Percentiles rank a stretch among this genome's conserved stretches.
Evolutionary conservation across 2,329 filamentous ascomycete species (phyloP).

Genomic region (Pseudogymnoascus sp.): DNA sequence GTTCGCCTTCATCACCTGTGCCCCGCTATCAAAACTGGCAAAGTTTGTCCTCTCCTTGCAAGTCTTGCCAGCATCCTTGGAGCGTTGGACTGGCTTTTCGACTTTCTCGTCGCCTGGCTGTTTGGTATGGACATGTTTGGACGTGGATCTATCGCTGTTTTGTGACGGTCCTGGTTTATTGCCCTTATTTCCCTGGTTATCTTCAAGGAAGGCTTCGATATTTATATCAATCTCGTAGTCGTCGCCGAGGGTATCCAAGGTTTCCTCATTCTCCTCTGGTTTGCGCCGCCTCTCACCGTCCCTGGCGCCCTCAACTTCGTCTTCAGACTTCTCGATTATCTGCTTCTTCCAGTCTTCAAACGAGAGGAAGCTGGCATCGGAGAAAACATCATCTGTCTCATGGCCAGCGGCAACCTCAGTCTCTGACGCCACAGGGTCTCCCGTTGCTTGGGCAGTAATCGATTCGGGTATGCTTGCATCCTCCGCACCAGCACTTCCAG

Average conservation of each 20-base stretch:
- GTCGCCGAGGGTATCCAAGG: slow-evolving; percentile 73
- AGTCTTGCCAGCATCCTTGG: slow-evolving; percentile 91
- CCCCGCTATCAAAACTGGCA: slow-evolving; percentile 93
- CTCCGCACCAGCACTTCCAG: slow-evolving; percentile 4
- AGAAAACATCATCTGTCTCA: slow-evolving; percentile 56
- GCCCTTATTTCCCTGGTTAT: slow-evolving; percentile 15
- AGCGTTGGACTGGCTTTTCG: slow-evolving; percentile 41
- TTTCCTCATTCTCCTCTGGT: slow-evolving; percentile 53
- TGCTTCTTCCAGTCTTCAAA: slow-evolving; percentile 98
- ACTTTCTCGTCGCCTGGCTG: slow-evolving; percentile 10
- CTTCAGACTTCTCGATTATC: slow-evolving; percentile 71
- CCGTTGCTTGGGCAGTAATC: slow-evolving; percentile 13
- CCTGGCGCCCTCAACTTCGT: slow-evolving; percentile 49
- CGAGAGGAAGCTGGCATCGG: slow-evolving; percentile 80
- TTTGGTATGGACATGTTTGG: slow-evolving; percentile 12
- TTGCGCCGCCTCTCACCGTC: slow-evolving; percentile 44
- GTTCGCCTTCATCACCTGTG: slow-evolving; percentile 86
- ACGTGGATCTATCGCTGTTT: slow-evolving; percentile 16
- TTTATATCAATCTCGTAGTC: slow-evolving; percentile 79
- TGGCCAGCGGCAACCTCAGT: not conserved
- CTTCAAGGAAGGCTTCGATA: slow-evolving; percentile 55
- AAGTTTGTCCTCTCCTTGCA: slow-evolving; percentile 98
- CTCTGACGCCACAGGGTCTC: not conserved
- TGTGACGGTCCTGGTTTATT: slow-evolving; percentile 18
- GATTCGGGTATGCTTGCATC: slow-evolving; percentile 7